Evolutionary conservation across 257 asterid genomes (phyloP).

Genomic region (Primulina huaijiensis): DNA sequence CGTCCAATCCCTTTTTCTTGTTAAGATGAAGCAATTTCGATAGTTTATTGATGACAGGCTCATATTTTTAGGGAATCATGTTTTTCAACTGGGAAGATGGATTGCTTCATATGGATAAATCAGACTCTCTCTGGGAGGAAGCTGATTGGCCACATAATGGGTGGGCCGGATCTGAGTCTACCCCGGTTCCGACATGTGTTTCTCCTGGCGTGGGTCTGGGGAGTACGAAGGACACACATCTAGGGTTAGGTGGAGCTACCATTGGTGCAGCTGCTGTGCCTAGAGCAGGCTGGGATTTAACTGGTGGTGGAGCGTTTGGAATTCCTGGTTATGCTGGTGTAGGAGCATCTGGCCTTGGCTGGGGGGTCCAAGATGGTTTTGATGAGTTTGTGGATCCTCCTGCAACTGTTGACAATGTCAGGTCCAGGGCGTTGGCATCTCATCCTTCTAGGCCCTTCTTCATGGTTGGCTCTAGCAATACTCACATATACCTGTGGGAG

Average conservation of each 20-base stretch:
- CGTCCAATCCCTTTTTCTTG: not conserved
- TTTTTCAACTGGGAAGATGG: conserved; percentile 89
- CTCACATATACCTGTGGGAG: conserved; percentile 96
- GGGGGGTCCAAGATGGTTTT: conserved; percentile 86
- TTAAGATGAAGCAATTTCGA: not conserved
- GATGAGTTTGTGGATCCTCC: conserved; percentile 85
- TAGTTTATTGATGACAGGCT: conserved; percentile 3
- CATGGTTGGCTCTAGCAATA: conserved; percentile 93
- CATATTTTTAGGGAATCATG: conserved; percentile 66
- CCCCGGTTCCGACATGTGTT: conserved; percentile 67
- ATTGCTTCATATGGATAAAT: conserved; percentile 38
- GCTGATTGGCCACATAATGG: conserved; percentile 96
- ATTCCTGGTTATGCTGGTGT: conserved; percentile 60
- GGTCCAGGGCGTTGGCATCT: conserved; percentile 69
- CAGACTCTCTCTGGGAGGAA: conserved; percentile 81
- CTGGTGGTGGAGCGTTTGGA: conserved; percentile 61
- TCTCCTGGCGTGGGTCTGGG: conserved; percentile 86
- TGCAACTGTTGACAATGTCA: conserved; percentile 73
- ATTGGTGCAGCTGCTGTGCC: conserved; percentile 51
- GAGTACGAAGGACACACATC: conserved; percentile 59
- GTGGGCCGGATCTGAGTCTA: conserved; percentile 78
- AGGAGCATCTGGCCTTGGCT: conserved; percentile 67
- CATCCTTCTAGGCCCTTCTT: conserved; percentile 94
- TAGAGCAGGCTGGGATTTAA: conserved; percentile 52
- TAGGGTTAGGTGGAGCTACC: conserved; percentile 85